phyloP scores from a whole-genome alignment of 192 early-diverging fungal genomes.

The Coemansia sp. region DNA sequence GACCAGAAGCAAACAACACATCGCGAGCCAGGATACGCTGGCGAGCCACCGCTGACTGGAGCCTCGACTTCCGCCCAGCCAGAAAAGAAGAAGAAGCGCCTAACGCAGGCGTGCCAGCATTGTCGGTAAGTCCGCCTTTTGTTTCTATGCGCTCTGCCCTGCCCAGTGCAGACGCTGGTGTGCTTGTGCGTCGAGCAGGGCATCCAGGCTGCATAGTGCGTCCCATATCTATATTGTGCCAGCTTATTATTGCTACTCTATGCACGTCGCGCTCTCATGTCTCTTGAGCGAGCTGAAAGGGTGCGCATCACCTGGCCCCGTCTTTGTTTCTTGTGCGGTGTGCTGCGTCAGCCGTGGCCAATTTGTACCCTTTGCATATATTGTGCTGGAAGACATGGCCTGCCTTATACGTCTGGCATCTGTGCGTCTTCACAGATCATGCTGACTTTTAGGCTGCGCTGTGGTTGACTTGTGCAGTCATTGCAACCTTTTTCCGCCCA shows the following conservation, averaged over 20 bases:
- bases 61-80: constrained; percentile 12
- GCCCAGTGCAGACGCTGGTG: neutral
- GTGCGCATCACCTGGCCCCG: neutral
- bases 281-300: neutral
- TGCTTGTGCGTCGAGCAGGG: neutral
- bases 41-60: constrained; percentile 9
- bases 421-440: neutral
- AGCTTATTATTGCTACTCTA: neutral
- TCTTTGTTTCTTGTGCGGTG: neutral
- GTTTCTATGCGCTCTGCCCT: neutral
- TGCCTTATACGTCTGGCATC: neutral
- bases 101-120: constrained; percentile 54
- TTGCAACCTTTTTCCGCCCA: neutral
- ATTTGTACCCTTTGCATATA: constrained; percentile 7
- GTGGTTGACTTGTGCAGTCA: constrained; percentile 9
- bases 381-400: neutral
- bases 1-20: constrained; percentile 6
- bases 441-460: constrained; percentile 1
- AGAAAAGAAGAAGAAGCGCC: constrained; percentile 52
- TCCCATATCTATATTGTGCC: neutral
- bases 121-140: constrained; percentile 38
- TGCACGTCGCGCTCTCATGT: constrained; percentile 3
- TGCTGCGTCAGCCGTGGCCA: neutral
- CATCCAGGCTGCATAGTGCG: neutral
- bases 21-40: constrained; percentile 1